Percentiles rank a stretch among this genome's conserved stretches.
Evolutionary conservation across 805 yeast genomes (phyloP).

Genomic region (Nakazawaea ambrosiae): DNA sequence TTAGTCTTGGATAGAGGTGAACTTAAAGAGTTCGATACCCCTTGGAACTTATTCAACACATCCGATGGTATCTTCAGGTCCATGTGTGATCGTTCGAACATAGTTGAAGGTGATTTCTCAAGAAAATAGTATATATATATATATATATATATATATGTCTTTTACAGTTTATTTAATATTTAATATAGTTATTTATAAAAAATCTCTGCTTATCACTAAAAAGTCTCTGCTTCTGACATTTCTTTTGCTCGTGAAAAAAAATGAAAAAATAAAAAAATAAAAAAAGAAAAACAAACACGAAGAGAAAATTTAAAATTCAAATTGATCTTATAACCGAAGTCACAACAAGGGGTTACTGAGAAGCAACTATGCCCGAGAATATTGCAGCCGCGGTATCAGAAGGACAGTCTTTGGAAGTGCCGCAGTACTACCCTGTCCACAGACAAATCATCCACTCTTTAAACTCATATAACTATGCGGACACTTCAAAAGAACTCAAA

Average conservation of each 20-base stretch:
- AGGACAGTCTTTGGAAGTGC: neutral
- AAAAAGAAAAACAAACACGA: too few species aligned
- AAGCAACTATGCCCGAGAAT: too few species aligned
- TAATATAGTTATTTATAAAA: too few species aligned
- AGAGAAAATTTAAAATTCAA: too few species aligned
- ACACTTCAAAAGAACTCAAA: conserved; percentile 1
- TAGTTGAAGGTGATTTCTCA: conserved; percentile 30
- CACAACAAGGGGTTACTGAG: too few species aligned
- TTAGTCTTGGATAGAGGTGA: conserved; percentile 54
- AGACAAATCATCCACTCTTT: neutral
- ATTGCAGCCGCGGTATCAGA: conserved; percentile 27
- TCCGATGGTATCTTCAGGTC: conserved; percentile 39
- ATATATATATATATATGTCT: too few species aligned
- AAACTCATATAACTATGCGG: neutral
- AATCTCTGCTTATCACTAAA: too few species aligned
- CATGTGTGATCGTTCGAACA: conserved; percentile 46
- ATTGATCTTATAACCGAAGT: too few species aligned
- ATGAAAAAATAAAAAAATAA: too few species aligned
- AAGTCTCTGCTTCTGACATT: too few species aligned
- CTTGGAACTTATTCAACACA: conserved; percentile 34
- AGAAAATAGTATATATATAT: neutral
- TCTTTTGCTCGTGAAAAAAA: too few species aligned
- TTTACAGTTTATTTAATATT: too few species aligned
- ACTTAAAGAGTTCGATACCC: conserved; percentile 47
- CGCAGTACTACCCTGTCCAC: conserved; percentile 9